Percentiles rank a stretch among this genome's conserved stretches.
These are phyloP conservation scores for Carnegiea gigantea DNA, from an alignment of 179 eudicot species.

Conservation along the genomic window DNA sequence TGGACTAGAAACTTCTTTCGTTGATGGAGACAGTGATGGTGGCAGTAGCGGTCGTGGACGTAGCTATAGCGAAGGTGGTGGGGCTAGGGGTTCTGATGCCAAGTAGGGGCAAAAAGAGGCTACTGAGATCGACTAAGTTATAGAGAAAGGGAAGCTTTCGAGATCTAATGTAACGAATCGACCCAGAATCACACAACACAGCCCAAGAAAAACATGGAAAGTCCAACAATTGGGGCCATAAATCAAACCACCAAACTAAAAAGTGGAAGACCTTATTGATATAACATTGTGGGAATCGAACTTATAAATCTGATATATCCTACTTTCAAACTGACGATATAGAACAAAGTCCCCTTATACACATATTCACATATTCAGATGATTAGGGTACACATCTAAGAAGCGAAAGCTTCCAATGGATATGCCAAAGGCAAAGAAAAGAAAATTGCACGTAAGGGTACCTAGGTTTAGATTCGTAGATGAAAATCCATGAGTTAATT, in stretches of 20 bases:
- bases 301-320: too few relatives aligned
- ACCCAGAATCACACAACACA: too few relatives aligned
- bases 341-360: too few relatives aligned
- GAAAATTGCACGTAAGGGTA: constrained; percentile 11
- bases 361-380: too few relatives aligned
- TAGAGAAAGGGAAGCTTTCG: too few relatives aligned
- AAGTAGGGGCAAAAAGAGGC: constrained; percentile 8
- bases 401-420: constrained; percentile 38
- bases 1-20: not conserved
- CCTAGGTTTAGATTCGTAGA: constrained; percentile 8
- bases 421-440: constrained; percentile 37
- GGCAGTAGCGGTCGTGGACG: not conserved
- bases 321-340: too few relatives aligned
- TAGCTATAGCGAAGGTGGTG: not conserved
- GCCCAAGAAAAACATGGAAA: too few relatives aligned
- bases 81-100: constrained; percentile 5
- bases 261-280: too few relatives aligned
- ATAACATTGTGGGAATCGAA: too few relatives aligned
- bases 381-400: not conserved
- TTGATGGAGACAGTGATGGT: not conserved
- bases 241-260: too few relatives aligned
- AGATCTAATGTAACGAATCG: too few relatives aligned
- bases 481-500: constrained; percentile 23
- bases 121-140: constrained; percentile 2
- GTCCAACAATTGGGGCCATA: too few relatives aligned